Evolutionary conservation across 257 asterid genomes (phyloP).

Genomic region (Leptodermis oblonga): DNA sequence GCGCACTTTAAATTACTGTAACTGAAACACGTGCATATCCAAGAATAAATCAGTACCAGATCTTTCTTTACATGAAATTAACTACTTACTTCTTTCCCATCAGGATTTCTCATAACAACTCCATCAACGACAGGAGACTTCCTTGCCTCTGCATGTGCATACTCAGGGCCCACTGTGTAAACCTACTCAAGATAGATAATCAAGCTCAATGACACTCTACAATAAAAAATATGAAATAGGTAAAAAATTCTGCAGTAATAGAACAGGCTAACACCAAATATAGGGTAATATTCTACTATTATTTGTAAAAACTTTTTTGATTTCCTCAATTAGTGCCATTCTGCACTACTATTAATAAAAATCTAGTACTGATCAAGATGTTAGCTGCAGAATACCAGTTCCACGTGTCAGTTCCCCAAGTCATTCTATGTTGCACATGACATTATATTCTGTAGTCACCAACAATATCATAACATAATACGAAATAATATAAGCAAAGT

Average conservation of each 20-base stretch:
- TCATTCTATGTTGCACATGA: not conserved
- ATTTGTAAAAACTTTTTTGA: not conserved
- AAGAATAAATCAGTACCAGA: not conserved
- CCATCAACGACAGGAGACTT: slow-evolving; percentile 99
- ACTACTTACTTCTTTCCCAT: slow-evolving; percentile 90
- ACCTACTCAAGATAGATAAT: slow-evolving; percentile 48
- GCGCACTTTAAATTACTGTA: not conserved
- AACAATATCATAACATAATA: not conserved
- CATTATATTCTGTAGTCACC: not conserved
- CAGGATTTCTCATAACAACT: slow-evolving; percentile 98
- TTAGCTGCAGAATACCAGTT: not conserved
- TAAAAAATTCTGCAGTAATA: not conserved
- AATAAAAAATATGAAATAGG: slow-evolving; percentile 10
- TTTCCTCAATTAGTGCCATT: not conserved
- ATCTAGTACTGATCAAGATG: not conserved
- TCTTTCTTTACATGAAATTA: not conserved
- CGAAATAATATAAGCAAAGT: not conserved
- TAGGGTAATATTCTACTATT: not conserved
- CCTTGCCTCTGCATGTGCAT: slow-evolving; percentile 99
- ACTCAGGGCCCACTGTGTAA: slow-evolving; percentile 95
- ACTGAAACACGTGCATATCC: not conserved
- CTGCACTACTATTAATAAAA: not conserved
- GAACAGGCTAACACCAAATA: not conserved
- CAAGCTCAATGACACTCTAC: slow-evolving; percentile 10
- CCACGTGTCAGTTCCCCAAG: not conserved